Evolutionary conservation across 306 rosid species (phyloP).

Genomic region (Canavalia ensiformis): DNA sequence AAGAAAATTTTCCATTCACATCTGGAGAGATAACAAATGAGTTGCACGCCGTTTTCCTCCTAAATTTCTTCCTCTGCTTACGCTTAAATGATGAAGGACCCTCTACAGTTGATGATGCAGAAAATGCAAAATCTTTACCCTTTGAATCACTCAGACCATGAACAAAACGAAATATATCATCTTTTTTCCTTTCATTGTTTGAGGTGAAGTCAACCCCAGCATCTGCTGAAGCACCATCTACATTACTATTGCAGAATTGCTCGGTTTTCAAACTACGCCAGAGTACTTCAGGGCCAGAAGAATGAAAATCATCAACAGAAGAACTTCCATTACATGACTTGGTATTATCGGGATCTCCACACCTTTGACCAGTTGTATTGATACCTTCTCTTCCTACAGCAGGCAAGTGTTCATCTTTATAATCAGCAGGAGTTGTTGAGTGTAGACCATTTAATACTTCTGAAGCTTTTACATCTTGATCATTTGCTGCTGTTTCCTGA

Average conservation of each 20-base stretch:
- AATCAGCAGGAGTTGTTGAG: conserved; percentile 51
- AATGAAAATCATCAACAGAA: conserved; percentile 35
- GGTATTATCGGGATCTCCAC: conserved; percentile 42
- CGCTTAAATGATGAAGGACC: conserved; percentile 54
- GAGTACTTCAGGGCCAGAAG: conserved; percentile 54
- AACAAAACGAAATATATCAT: conserved; percentile 46
- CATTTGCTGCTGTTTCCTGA: conserved; percentile 61
- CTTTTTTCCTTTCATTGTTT: conserved; percentile 53
- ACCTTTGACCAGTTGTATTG: conserved; percentile 43
- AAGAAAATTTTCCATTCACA: conserved; percentile 56
- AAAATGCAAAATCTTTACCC: conserved; percentile 67
- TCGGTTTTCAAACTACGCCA: conserved; percentile 54
- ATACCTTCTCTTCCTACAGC: conserved; percentile 45
- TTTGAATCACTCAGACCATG: conserved; percentile 53
- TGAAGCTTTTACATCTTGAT: conserved; percentile 56
- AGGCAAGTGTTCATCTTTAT: conserved; percentile 52
- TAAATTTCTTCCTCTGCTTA: conserved; percentile 67
- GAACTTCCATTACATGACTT: conserved; percentile 41
- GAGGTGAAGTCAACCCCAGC: conserved; percentile 53
- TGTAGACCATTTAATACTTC: conserved; percentile 46
- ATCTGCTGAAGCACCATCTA: conserved; percentile 50
- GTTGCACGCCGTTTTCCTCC: conserved; percentile 56
- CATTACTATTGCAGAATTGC: conserved; percentile 46
- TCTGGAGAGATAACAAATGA: conserved; percentile 60
- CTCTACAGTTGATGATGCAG: conserved; percentile 60